Percentiles rank a stretch among this genome's conserved stretches.
Evolutionary conservation across 2,329 filamentous ascomycete genomes (phyloP).

Genomic region (Trichoderma sp.): DNA sequence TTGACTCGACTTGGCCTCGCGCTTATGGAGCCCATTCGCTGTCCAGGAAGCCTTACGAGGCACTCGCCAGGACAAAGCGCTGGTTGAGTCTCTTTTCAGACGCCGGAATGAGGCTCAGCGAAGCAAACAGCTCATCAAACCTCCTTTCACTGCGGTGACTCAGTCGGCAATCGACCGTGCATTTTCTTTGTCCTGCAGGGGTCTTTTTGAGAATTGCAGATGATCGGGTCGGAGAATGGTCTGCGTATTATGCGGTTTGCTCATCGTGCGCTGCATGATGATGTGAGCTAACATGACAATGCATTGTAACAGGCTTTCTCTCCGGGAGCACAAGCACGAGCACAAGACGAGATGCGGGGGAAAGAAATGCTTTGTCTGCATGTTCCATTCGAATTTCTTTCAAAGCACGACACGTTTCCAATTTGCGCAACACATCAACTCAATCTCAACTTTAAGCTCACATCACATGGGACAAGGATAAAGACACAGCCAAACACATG

Average conservation of each 20-base stretch:
- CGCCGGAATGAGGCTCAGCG: conserved; percentile 1
- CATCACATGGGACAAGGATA: background rate
- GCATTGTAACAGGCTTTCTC: background rate
- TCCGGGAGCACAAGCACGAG: background rate
- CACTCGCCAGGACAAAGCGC: background rate
- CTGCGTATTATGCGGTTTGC: background rate
- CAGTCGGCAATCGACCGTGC: background rate
- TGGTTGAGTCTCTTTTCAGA: background rate
- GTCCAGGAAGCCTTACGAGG: conserved; percentile 17
- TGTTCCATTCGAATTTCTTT: background rate
- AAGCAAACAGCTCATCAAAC: background rate
- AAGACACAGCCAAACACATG: background rate
- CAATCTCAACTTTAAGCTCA: background rate
- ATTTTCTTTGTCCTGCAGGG: background rate
- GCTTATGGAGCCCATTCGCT: background rate
- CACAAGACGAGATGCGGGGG: background rate
- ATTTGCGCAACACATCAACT: background rate
- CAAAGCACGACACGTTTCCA: background rate
- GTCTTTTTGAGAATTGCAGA: background rate
- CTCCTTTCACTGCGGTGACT: background rate
- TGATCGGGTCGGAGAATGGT: background rate
- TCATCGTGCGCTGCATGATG: background rate
- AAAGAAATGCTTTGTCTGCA: background rate
- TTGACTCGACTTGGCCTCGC: background rate
- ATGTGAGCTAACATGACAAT: background rate